phyloP scores from a whole-genome alignment of 192 early-diverging fungal species.

The Umbelopsis ramanniana region DNA sequence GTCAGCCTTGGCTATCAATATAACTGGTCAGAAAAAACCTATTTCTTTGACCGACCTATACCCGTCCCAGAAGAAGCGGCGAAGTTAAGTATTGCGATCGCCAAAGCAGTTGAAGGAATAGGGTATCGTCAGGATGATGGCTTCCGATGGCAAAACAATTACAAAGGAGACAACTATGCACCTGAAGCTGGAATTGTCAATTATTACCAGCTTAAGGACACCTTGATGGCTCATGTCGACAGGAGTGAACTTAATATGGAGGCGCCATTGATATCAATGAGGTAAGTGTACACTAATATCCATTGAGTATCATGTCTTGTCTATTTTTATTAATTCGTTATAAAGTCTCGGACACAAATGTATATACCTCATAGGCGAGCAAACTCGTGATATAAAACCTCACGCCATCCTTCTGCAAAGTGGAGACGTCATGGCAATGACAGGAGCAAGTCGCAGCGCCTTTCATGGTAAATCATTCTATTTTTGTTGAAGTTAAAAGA shows the following conservation, averaged over 20 bases:
- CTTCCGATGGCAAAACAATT: constrained; percentile 52
- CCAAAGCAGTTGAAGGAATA: constrained; percentile 60
- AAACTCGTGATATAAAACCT: constrained; percentile 68
- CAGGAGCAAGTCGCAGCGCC: constrained; percentile 69
- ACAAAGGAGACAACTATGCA: constrained; percentile 57
- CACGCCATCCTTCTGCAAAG: constrained; percentile 77
- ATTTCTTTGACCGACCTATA: constrained; percentile 68
- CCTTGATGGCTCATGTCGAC: constrained; percentile 93
- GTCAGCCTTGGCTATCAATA: constrained; percentile 79
- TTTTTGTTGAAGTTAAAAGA: neutral
- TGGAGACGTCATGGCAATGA: constrained; percentile 92
- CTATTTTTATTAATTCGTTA: constrained; percentile 7
- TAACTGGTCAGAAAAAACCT: constrained; percentile 82
- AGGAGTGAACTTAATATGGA: constrained; percentile 84
- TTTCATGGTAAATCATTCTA: constrained; percentile 75
- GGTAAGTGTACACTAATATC: constrained; percentile 46
- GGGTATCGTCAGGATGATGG: constrained; percentile 23
- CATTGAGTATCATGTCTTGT: neutral
- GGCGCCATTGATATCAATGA: constrained; percentile 82
- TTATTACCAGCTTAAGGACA: constrained; percentile 83
- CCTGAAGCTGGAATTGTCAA: constrained; percentile 95
- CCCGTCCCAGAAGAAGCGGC: constrained; percentile 73
- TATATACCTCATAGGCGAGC: constrained; percentile 82
- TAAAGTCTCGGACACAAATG: constrained; percentile 73
- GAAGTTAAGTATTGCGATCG: constrained; percentile 66